Evolutionary conservation across 371 early-diverging fungal genomes (phyloP), one percentile per base, ranked within the genome.

Genomic region (Mucor plumbeus): DNA sequence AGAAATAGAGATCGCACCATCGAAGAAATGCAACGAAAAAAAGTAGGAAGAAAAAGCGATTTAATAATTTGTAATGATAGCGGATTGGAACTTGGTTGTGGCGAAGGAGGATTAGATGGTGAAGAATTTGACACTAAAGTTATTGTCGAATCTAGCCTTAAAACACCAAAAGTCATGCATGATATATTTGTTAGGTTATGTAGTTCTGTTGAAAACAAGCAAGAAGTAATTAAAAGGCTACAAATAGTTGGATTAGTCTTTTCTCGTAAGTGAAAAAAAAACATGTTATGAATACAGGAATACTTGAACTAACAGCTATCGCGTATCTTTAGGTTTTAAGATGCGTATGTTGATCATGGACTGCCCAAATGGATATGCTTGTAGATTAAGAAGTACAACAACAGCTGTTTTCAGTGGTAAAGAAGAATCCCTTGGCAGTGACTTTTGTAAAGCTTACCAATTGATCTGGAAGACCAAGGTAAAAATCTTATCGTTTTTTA

Each of bases 211-310:
- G 61, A 67, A 15, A 67, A 67, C 15, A 60, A 67, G 57, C 55
- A 61, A 55, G 43, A 60, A 61, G 56, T 61, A 61, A 56, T 67
- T 33, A 60, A 67, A 36, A 61, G 61, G 47, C 61, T 61, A 61
- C 67, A 61, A 55, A 44, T 65, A 13, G 62, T 62, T 47, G 62
- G 68, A 68, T 58, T 68, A 34, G 63, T 62, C 56, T 57, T 62
- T 58, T 68, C 58, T 56, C 47, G 63, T 68, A 68, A 68, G 56
- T 57, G 36, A 63, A 56, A 68, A 31, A 68, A 43, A 48, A 9
- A 11, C 1, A 58, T 50, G 34, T 56, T 57, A 44, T n/a, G 47
- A 58, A 61, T 57, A 68, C 58, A 68, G 55, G 50, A 50, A 65
- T 38, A 38, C 38, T 38, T 4, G 44, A 43, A 59, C 47, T 65